Percentiles rank a stretch among this genome's conserved stretches.
These are phyloP conservation scores for Vigna trinervia DNA, from an alignment of 306 rosid genomes.

Conservation along the genomic window DNA sequence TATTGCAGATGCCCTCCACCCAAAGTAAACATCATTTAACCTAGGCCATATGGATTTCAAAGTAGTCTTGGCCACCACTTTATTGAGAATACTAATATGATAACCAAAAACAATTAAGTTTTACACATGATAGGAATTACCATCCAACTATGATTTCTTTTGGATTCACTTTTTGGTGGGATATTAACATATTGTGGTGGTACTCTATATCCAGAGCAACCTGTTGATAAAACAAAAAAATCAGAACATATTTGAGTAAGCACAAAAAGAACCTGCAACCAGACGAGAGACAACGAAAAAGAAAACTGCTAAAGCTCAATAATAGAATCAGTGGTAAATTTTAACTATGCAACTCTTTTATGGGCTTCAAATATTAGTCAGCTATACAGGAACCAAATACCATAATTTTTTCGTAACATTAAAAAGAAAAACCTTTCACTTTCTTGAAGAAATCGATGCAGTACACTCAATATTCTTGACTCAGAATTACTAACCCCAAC, in stretches of 20 bases:
- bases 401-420: neutral
- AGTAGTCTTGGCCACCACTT: neutral
- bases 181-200: constrained; percentile 84
- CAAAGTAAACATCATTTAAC: neutral
- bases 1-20: neutral
- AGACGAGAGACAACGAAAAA: neutral
- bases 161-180: constrained; percentile 95
- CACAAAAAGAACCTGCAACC: constrained; percentile 15
- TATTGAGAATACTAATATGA: neutral
- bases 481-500: neutral
- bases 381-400: neutral
- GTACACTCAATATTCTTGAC: constrained; percentile 15
- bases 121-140: constrained; percentile 46
- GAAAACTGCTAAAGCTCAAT: neutral
- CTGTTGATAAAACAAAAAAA: constrained; percentile 44
- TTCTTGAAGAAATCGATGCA: neutral
- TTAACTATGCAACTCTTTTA: neutral
- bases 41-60: constrained; percentile 6
- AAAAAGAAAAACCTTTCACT: neutral
- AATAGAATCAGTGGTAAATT: neutral
- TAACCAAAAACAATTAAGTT: neutral
- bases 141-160: constrained; percentile 97
- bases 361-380: neutral
- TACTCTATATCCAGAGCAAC: constrained; percentile 97
- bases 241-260: neutral